These are phyloP conservation scores for Scenedesmus sp. DNA, from an alignment of 163 green algal species.

Conservation along the genomic window DNA sequence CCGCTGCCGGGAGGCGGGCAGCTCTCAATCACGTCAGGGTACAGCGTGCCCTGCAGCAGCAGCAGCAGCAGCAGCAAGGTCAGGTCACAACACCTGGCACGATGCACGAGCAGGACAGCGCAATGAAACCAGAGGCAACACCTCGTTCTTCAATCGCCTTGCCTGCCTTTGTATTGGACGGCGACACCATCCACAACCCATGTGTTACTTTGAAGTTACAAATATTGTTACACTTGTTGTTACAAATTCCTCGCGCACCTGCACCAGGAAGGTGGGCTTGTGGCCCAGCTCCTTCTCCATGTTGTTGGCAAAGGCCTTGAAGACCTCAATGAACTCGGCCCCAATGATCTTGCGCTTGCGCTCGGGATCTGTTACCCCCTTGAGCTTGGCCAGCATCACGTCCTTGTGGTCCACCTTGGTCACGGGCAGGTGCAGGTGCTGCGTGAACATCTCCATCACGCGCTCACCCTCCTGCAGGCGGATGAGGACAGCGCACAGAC, in stretches of 20 bases:
- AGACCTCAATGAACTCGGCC: slow-evolving; percentile 95
- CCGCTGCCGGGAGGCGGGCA: slow-evolving; percentile 94
- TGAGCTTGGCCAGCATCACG: slow-evolving; percentile 86
- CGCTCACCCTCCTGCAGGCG: slow-evolving; percentile 88
- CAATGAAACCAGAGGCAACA: neutral
- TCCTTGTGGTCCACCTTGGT: slow-evolving; percentile 90
- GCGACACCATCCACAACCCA: neutral
- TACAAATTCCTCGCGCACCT: slow-evolving; percentile 60
- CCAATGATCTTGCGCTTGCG: slow-evolving; percentile 98
- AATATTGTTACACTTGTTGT: too few species aligned
- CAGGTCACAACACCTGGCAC: neutral
- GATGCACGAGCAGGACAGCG: neutral
- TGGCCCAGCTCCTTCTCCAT: slow-evolving; percentile 85
- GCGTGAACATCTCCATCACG: slow-evolving; percentile 96
- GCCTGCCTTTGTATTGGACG: neutral
- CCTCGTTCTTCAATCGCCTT: neutral
- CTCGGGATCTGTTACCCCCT: slow-evolving; percentile 95
- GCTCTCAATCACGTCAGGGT: slow-evolving; percentile 99
- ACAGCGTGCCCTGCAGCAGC: slow-evolving; percentile 87
- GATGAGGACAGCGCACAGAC: neutral
- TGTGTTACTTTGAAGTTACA: neutral
- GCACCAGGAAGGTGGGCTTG: slow-evolving; percentile 93
- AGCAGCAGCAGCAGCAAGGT: neutral
- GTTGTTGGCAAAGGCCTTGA: slow-evolving; percentile 82
- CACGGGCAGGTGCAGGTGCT: slow-evolving; percentile 98